phyloP scores from a whole-genome alignment of 2,329 filamentous ascomycete genomes.

The Myriosclerotinia duriaeana region DNA sequence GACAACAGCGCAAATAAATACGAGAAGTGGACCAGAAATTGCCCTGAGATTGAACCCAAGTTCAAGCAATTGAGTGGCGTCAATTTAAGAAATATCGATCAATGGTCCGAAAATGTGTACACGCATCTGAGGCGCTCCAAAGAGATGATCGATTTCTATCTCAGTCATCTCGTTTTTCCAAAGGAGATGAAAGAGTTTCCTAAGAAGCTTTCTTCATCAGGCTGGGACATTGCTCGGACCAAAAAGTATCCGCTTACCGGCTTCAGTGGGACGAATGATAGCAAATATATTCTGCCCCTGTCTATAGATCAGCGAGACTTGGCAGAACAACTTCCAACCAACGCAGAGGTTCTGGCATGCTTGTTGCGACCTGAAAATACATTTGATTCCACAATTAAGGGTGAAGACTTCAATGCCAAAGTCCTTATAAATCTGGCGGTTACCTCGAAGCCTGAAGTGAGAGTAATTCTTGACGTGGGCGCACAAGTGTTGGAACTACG shows the following conservation, averaged over 20 bases:
- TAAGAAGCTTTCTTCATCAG: conserved; percentile 61
- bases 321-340: conserved; percentile 58
- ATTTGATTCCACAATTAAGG: conserved; percentile 36
- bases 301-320: conserved; percentile 57
- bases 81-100: conserved; percentile 56
- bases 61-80: conserved; percentile 51
- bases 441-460: conserved; percentile 43
- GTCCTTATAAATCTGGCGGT: conserved; percentile 49
- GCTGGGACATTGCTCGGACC: conserved; percentile 60
- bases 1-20: conserved; percentile 57
- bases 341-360: conserved; percentile 62
- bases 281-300: conserved; percentile 56
- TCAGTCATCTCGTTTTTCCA: conserved; percentile 58
- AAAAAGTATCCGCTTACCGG: conserved; percentile 57
- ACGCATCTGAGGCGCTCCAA: conserved; percentile 54
- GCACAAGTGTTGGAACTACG: conserved; percentile 65
- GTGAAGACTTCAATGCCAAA: conserved; percentile 41
- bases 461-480: conserved; percentile 69
- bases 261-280: conserved; percentile 71
- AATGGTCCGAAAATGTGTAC: conserved; percentile 53
- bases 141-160: conserved; percentile 60
- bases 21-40: conserved; percentile 47
- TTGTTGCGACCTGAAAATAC: conserved; percentile 56
- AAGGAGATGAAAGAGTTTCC: conserved; percentile 63
- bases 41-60: conserved; percentile 38